Evolutionary conservation across 768 basidiomycete species (phyloP).

Genomic region (Mycena latifolia): DNA sequence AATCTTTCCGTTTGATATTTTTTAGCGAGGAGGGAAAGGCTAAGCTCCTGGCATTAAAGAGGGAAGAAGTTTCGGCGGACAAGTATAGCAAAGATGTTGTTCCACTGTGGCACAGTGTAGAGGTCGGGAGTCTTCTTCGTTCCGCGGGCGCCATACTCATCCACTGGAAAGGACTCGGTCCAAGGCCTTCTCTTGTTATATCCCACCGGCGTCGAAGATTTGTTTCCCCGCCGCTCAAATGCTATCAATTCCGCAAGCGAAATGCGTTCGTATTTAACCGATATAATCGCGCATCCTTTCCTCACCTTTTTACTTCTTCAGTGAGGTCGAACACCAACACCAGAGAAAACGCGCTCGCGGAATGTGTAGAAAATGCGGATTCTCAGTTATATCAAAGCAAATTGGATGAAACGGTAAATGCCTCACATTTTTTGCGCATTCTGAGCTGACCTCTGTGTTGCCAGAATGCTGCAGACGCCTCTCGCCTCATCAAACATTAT

Average conservation of each 20-base stretch:
- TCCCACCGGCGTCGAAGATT: constrained; percentile 44
- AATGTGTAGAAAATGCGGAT: constrained; percentile 49
- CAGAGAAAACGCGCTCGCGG: constrained; percentile 45
- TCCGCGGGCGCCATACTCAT: not conserved
- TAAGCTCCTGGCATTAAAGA: constrained; percentile 24
- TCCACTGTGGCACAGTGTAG: constrained; percentile 29
- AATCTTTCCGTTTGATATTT: not conserved
- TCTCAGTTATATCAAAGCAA: constrained; percentile 49
- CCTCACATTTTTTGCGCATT: not conserved
- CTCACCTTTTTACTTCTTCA: constrained; percentile 29
- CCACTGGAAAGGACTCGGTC: constrained; percentile 38
- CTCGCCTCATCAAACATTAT: constrained; percentile 40
- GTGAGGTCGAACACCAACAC: constrained; percentile 41
- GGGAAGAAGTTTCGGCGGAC: constrained; percentile 27
- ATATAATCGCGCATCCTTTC: not conserved
- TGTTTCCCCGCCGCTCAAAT: constrained; percentile 50
- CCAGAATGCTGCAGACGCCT: constrained; percentile 41
- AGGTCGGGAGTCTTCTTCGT: constrained; percentile 7
- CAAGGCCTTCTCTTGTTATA: constrained; percentile 42
- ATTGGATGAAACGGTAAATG: constrained; percentile 49
- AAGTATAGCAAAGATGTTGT: constrained; percentile 29
- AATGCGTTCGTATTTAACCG: constrained; percentile 46
- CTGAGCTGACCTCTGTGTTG: not conserved
- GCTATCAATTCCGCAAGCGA: constrained; percentile 50
- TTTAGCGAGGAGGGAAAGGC: constrained; percentile 30